Conservation (phyloP, 169 alveolate genomes). For the Plasmodium blacklocki region DNA sequence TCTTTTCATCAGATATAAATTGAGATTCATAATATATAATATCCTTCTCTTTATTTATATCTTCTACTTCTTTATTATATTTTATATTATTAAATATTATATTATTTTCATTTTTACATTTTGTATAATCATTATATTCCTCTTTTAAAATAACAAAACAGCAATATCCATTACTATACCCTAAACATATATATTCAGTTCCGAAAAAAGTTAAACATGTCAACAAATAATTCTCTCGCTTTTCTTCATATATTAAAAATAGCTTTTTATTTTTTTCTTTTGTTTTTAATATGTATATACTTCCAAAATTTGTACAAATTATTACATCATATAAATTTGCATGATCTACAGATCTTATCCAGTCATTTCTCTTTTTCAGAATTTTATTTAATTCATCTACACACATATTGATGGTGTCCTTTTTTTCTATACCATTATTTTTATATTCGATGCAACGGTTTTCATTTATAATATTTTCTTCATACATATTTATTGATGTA, state of each 20-base stretch:
- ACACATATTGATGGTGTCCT: constrained; percentile 11
- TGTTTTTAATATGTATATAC: constrained; percentile 48
- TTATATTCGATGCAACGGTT: background rate
- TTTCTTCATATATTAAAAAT: constrained; percentile 30
- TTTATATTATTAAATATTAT: background rate
- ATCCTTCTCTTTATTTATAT: background rate
- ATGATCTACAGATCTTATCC: constrained; percentile 63
- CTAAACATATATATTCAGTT: constrained; percentile 39
- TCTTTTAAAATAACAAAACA: constrained; percentile 44
- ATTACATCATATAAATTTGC: constrained; percentile 31
- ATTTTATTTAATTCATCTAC: constrained; percentile 16
- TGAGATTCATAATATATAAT: background rate
- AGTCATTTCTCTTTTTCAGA: constrained; percentile 55
- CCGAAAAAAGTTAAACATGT: constrained; percentile 60
- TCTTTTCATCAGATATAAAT: background rate
- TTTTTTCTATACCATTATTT: background rate
- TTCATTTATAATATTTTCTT: background rate
- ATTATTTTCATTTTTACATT: background rate
- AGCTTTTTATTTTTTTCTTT: background rate
- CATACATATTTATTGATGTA: background rate
- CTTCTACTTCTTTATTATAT: background rate
- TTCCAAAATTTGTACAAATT: constrained; percentile 51
- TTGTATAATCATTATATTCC: background rate
- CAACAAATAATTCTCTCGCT: constrained; percentile 32
- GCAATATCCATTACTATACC: constrained; percentile 68